Evolutionary conservation across 352 stramenopile species (phyloP), one percentile per base, ranked within the genome.

Genomic region (Globisporangium echinulatum): DNA sequence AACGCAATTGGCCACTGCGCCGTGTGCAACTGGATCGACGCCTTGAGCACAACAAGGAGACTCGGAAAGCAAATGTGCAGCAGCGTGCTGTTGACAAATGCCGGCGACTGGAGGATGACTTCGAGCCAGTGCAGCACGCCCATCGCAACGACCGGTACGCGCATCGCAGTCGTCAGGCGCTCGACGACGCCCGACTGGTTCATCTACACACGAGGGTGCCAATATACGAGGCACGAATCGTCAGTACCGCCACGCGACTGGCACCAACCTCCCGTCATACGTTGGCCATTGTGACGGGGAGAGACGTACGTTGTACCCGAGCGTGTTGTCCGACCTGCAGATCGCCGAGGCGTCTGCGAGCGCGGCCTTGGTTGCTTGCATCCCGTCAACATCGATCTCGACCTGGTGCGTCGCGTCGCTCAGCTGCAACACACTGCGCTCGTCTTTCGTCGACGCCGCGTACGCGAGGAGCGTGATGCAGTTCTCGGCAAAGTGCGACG

Each of bases 61-160:
- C 76, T 92, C 10, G 85, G 83, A 47, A 95, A 95, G 61, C 83
- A 92, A 61, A 92, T 87, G 58, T 95, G 78, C 42, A 95, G 64
- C 14, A 90, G 79, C 10, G 85, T 90, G 59, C 83, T 91, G 69
- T 88, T 90, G 64, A 90, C 85, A 56, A 92, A 93, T 9, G 66
- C 71, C 19, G 83, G 71, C 0, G 82, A 90, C 10, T 70, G 87
- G 36, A 93, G 71, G 13, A 87, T 87, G 36, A 88, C 75, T 52
- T 92, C 71, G 9, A 95, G 64, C 85, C 85, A 95, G 61, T 93
- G 84, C 13, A 95, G 65, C 4, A 91, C 82, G 25, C 85, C 85
- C 79, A 95, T 91, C 0, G 83, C 90, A n/a, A 88, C 85, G 15
- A 91, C 78, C n/a, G 85, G 83, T 2, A 87, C 72, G 4, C 71